These are phyloP conservation scores for Escallonia herrerae DNA, from an alignment of 129 eudicot species.

Conservation along the genomic window DNA sequence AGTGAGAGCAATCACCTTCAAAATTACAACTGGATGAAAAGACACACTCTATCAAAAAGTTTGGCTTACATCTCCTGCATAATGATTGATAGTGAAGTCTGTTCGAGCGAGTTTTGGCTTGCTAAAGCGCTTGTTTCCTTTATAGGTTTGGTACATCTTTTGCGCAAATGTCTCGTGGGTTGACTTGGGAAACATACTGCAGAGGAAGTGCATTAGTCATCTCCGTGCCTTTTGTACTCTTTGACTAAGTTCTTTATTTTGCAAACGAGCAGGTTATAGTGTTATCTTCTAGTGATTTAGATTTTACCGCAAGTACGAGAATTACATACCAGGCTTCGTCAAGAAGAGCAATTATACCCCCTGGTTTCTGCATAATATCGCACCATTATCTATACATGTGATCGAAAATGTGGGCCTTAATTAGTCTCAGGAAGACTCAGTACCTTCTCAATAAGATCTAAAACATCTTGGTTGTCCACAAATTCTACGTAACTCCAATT, in stretches of 20 bases:
- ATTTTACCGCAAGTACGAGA: slow-evolving; percentile 7
- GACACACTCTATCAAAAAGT: neutral
- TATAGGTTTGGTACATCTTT: slow-evolving; percentile 94
- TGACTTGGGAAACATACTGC: slow-evolving; percentile 98
- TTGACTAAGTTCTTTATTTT: neutral
- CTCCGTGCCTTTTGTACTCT: neutral
- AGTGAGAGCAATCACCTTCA: slow-evolving; percentile 7
- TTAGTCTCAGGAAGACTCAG: slow-evolving; percentile 9
- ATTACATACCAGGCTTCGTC: slow-evolving; percentile 93
- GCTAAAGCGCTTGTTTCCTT: slow-evolving; percentile 84
- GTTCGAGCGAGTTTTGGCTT: slow-evolving; percentile 98
- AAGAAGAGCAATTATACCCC: slow-evolving; percentile 98
- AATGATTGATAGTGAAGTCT: slow-evolving; percentile 86
- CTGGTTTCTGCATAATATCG: slow-evolving; percentile 79
- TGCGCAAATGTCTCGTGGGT: slow-evolving; percentile 99
- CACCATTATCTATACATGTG: slow-evolving; percentile 3
- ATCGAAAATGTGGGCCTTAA: slow-evolving; percentile 6
- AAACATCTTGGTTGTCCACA: slow-evolving; percentile 97
- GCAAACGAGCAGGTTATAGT: neutral
- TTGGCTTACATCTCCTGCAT: slow-evolving; percentile 94
- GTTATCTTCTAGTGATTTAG: neutral
- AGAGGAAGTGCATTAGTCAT: slow-evolving; percentile 11
- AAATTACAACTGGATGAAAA: neutral
- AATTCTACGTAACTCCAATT: slow-evolving; percentile 98
- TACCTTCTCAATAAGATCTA: slow-evolving; percentile 96